These are phyloP conservation scores for Tylopilus felleus DNA, from an alignment of 768 basidiomycete species.

Conservation along the genomic window DNA sequence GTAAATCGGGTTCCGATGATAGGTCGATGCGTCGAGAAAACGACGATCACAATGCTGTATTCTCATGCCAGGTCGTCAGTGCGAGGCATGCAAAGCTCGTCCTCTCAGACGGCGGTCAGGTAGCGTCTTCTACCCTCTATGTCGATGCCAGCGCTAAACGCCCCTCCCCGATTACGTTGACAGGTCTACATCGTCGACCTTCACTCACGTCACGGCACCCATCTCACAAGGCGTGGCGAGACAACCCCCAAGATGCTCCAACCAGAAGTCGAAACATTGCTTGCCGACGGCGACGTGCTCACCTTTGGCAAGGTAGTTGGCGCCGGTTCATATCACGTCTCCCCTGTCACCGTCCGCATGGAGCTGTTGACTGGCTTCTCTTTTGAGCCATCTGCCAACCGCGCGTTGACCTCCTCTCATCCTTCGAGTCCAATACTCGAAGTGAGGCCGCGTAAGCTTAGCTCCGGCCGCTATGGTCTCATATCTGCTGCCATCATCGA, in stretches of 20 bases:
- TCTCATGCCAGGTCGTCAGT: conserved; percentile 76
- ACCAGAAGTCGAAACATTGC: conserved; percentile 52
- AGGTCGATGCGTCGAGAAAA: conserved; percentile 38
- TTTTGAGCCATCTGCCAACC: conserved; percentile 20
- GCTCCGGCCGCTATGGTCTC: conserved; percentile 64
- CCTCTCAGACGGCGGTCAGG: conserved; percentile 68
- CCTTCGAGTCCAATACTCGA: conserved; percentile 29
- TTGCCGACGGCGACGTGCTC: conserved; percentile 65
- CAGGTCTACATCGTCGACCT: conserved; percentile 72
- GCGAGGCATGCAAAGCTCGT: conserved; percentile 75
- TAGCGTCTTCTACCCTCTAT: conserved; percentile 31
- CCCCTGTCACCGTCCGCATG: conserved; percentile 59
- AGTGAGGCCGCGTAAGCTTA: conserved; percentile 28
- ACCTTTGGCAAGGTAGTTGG: conserved; percentile 80
- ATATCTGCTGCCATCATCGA: conserved; percentile 33
- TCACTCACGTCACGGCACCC: conserved; percentile 74
- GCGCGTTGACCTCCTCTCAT: conserved; percentile 12
- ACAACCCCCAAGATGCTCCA: conserved; percentile 44
- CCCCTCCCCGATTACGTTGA: not conserved
- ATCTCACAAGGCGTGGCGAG: conserved; percentile 55
- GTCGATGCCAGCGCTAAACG: conserved; percentile 16
- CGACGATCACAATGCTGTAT: conserved; percentile 52
- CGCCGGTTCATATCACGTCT: conserved; percentile 55
- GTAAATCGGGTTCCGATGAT: conserved; percentile 52
- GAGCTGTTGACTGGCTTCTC: conserved; percentile 40